These are phyloP conservation scores for Kokia cookei DNA, from an alignment of 441 rosid genomes.

Conservation along the genomic window DNA sequence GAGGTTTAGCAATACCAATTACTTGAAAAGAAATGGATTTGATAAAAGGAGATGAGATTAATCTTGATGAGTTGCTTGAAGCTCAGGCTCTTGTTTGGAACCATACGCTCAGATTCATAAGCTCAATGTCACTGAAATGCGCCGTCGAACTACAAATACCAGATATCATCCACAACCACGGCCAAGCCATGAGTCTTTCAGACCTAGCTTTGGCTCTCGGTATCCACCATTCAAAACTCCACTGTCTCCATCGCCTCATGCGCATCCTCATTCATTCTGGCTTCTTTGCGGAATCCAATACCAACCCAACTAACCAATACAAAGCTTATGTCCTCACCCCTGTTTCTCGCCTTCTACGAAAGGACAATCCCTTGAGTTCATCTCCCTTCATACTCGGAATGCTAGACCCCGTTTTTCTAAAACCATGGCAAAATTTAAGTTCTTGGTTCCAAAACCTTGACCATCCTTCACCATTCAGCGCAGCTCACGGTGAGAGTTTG, in stretches of 20 bases:
- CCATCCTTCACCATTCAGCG: background rate
- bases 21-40: too few relatives aligned
- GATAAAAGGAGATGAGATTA: too few relatives aligned
- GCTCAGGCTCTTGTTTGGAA: slow-evolving; percentile 34
- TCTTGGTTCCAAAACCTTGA: slow-evolving; percentile 21
- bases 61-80: slow-evolving; percentile 15
- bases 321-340: too few relatives aligned
- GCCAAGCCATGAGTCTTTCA: too few relatives aligned
- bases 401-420: background rate
- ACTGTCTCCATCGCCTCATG: background rate
- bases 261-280: background rate
- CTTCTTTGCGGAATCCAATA: slow-evolving; percentile 15
- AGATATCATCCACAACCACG: too few relatives aligned
- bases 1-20: too few relatives aligned
- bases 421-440: slow-evolving; percentile 14
- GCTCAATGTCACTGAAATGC: slow-evolving; percentile 34
- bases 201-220: too few relatives aligned
- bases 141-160: slow-evolving; percentile 7
- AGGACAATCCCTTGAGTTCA: too few relatives aligned
- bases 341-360: too few relatives aligned
- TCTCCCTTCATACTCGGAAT: too few relatives aligned
- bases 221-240: too few relatives aligned
- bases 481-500: slow-evolving; percentile 19
- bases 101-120: slow-evolving; percentile 25
- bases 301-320: background rate